Evolutionary conservation across 345 rosid species (phyloP).

Genomic region (Eucalyptus grandis): DNA sequence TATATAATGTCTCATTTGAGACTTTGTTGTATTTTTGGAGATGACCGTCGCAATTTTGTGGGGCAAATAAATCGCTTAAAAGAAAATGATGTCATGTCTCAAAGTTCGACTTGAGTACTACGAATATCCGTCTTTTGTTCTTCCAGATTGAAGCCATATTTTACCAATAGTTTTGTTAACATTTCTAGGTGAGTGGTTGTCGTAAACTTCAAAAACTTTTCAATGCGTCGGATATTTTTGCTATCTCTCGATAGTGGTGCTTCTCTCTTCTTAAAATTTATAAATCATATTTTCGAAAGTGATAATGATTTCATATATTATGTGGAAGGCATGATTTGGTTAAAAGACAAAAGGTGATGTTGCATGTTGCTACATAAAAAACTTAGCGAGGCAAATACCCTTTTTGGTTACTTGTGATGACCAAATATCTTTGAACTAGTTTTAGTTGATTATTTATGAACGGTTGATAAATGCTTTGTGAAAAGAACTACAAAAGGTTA

Average conservation of each 20-base stretch:
- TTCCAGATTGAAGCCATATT: too few species aligned
- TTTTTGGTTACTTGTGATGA: not conserved
- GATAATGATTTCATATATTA: not conserved
- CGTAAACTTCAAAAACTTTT: too few species aligned
- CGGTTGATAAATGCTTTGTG: not conserved
- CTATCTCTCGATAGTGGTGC: not conserved
- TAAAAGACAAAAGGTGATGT: not conserved
- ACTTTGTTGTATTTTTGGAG: too few species aligned
- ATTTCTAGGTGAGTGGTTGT: not conserved
- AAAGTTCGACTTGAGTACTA: too few species aligned
- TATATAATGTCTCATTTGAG: too few species aligned
- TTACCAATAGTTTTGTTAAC: not conserved
- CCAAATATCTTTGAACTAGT: not conserved
- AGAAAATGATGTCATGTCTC: too few species aligned
- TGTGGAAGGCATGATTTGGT: not conserved
- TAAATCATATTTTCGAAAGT: not conserved
- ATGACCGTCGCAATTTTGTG: too few species aligned
- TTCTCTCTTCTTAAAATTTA: not conserved
- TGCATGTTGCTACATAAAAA: not conserved
- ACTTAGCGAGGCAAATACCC: not conserved
- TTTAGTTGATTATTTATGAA: not conserved
- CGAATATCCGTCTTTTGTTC: too few species aligned
- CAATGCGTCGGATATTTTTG: too few species aligned
- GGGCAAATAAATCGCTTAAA: too few species aligned
- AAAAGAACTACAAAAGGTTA: not conserved